phyloP scores from a whole-genome alignment of 83 land plant genomes.

The Thuja plicata region DNA sequence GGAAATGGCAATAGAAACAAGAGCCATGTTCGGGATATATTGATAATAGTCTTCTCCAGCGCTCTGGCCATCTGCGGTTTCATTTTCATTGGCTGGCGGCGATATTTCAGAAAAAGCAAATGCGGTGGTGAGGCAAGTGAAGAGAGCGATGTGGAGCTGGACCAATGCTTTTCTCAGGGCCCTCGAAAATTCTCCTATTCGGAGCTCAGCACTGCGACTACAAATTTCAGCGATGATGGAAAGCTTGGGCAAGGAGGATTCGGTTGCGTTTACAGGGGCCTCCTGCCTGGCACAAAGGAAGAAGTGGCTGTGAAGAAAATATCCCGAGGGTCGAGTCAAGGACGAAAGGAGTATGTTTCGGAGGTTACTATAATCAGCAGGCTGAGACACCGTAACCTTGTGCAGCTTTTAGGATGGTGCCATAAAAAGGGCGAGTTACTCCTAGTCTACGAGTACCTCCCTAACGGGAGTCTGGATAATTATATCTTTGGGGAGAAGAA shows the following conservation, averaged over 20 bases:
- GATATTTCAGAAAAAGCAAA: neutral
- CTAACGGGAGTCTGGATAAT: too few species aligned
- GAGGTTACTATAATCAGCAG: constrained; percentile 43
- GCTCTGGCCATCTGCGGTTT: neutral
- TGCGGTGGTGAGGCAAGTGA: neutral
- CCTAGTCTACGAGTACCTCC: too few species aligned
- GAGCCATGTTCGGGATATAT: neutral
- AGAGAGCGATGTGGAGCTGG: neutral
- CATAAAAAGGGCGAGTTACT: too few species aligned
- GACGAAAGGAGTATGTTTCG: constrained; percentile 32
- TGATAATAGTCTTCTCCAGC: neutral
- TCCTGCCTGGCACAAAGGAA: constrained; percentile 6
- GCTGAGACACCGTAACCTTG: constrained; percentile 21
- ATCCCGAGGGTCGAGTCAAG: constrained; percentile 28
- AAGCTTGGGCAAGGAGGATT: constrained; percentile 43
- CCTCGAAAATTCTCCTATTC: constrained; percentile 15
- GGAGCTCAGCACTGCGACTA: neutral
- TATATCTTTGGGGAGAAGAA: too few species aligned
- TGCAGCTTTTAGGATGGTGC: constrained; percentile 48
- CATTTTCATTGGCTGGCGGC: neutral
- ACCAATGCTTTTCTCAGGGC: constrained; percentile 1
- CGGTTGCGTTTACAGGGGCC: constrained; percentile 50
- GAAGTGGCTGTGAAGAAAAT: constrained; percentile 50
- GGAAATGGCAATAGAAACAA: neutral
- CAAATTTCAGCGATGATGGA: neutral